These are phyloP conservation scores for Daldinia concentrica DNA, from an alignment of 495 filamentous ascomycete species.

Conservation along the genomic window DNA sequence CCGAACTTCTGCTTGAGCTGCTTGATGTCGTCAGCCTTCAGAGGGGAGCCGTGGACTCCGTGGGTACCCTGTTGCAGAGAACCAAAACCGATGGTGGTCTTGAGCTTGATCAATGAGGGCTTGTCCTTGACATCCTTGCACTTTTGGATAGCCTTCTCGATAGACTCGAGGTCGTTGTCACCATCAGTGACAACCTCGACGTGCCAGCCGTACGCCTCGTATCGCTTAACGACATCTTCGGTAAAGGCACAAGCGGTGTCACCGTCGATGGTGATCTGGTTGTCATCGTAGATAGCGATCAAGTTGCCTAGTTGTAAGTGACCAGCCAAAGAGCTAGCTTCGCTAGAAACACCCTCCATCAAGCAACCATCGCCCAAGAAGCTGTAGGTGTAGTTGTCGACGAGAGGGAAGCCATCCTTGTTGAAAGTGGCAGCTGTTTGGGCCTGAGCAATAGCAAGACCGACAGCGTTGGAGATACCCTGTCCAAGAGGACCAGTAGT, in stretches of 20 bases:
- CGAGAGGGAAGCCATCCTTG: conserved; percentile 90
- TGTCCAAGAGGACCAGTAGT: conserved; percentile 97
- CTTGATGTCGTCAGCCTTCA: conserved; percentile 93
- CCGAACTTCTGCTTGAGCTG: conserved; percentile 92
- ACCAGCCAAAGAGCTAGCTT: conserved; percentile 91
- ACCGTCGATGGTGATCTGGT: conserved; percentile 95
- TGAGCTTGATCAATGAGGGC: conserved; percentile 96
- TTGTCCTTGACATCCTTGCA: conserved; percentile 91
- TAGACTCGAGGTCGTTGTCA: conserved; percentile 86
- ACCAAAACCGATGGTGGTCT: conserved; percentile 97
- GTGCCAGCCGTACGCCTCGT: conserved; percentile 99
- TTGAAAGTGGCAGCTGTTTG: conserved; percentile 93
- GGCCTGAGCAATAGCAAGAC: conserved; percentile 94
- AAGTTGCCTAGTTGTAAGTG: conserved; percentile 98
- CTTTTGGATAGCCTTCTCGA: conserved; percentile 87
- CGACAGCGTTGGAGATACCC: conserved; percentile 93
- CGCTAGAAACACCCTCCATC: conserved; percentile 96
- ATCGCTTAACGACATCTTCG: conserved; percentile 94
- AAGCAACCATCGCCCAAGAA: conserved; percentile 99
- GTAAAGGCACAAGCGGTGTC: conserved; percentile 96
- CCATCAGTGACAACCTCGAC: conserved; percentile 85
- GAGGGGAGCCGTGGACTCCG: conserved; percentile 92
- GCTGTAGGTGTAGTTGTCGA: conserved; percentile 95
- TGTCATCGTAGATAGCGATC: conserved; percentile 97
- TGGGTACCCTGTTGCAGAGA: conserved; percentile 92